Base-by-base conservation (phyloP, 805 yeast species). In the Spathaspora sp. region DNA sequence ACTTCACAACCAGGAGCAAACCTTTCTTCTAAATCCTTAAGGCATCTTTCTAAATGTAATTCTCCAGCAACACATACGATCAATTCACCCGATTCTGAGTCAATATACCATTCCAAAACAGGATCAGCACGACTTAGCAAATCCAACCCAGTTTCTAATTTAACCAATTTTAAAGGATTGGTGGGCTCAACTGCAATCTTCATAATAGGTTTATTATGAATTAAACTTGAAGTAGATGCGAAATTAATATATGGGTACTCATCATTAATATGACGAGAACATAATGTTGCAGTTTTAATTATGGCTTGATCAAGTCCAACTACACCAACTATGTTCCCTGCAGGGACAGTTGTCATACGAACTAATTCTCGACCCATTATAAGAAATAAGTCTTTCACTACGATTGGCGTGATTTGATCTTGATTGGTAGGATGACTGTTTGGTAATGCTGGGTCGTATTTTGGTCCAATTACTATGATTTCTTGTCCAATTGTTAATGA, bases 51-150 rank as follows among this genome's bases (percentile, higher is more conserved):
- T 42, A 94, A 75, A 73, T 94, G 99, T 55, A 94, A 75, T 68
- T 94, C 99, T 47, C 99, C 99, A 9, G 99, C 97, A 9, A 96
- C 92, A 44, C 96, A 89, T 59, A 94, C 74, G 57, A 94, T 91
- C 58, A 89, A 88, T 68, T 94, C 99, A 52, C 99, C 99, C 8
- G 85, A 83, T 52, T 89, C 97, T 53, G 72, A 77, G 60, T 89
- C 92, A 43, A 90, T 76, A 60, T 81, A 87, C 51, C 92, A 86
- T 59, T 89, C 90, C 18, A 92, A 96, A 60, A 97, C 93, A 0
- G 99, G 97, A 68, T 94, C 99, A 0, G 97, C 93, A 58, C 85
- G 86, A 49, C 92, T 84, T 42, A 94, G 74, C 52, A 89, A 70
- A 57, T 83, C 83, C 53, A 94, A 74, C 0, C 99, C 99, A 28